Conservation (phyloP, 768 basidiomycete species). For the Gloeostereum incarnatum region DNA sequence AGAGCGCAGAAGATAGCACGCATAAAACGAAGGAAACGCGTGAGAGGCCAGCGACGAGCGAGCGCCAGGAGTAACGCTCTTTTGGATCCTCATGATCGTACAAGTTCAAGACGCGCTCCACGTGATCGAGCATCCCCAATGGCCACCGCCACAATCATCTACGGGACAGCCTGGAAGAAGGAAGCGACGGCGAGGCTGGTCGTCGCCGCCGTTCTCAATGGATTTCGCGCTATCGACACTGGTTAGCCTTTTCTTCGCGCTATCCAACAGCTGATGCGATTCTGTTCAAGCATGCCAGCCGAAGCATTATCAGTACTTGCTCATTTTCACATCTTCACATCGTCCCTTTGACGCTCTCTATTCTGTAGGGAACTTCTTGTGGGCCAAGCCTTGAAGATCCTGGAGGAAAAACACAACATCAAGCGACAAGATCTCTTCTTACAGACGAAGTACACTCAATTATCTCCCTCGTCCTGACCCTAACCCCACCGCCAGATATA, state of each 20-base stretch:
- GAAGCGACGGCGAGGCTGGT: constrained; percentile 62
- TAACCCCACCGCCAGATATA: constrained; percentile 42
- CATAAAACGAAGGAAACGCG: constrained; percentile 61
- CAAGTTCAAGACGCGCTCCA: too few relatives aligned
- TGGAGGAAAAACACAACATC: constrained; percentile 48
- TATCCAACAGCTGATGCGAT: not conserved
- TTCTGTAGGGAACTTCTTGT: constrained; percentile 64
- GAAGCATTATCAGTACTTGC: constrained; percentile 59
- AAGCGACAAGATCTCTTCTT: constrained; percentile 65
- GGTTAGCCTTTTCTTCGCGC: constrained; percentile 28
- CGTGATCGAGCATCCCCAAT: not conserved
- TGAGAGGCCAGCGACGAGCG: constrained; percentile 25
- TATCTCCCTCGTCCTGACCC: not conserved
- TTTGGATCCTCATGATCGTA: too few relatives aligned
- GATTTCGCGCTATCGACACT: constrained; percentile 81
- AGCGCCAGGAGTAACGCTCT: not conserved
- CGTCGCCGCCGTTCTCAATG: constrained; percentile 59
- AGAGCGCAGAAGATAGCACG: constrained; percentile 76
- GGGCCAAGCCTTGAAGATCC: constrained; percentile 55
- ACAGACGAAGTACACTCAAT: constrained; percentile 60
- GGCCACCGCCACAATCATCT: constrained; percentile 37
- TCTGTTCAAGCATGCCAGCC: constrained; percentile 49
- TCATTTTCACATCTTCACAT: not conserved
- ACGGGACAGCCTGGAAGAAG: constrained; percentile 72
- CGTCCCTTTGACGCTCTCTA: constrained; percentile 2